Base-by-base conservation (phyloP, 345 rosid species). In the Dipteronia dyeriana region DNA sequence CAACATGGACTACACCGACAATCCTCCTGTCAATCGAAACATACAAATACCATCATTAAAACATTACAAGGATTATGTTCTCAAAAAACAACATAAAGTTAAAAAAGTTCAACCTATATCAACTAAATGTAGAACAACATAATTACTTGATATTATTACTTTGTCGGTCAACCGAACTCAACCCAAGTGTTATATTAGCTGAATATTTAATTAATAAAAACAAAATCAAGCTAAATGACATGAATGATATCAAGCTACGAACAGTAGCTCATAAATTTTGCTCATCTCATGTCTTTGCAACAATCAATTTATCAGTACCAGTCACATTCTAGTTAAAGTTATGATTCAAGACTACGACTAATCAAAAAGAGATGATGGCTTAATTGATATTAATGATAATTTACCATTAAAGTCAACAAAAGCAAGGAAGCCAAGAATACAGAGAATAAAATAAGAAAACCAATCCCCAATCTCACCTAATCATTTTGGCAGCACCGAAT, bases 401-500 rank as follows among this genome's bases (percentile, higher is more conserved):
- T n/a, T 25, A 51, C 39, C 39, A 51, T 7, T 4, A 49, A 49
- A 22, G 29, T 22, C 47, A 25, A 17, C 26, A 3, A 11, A 63
- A 22, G 19, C 10, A 39, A 20, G 17, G 43, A 41, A 73, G 29
- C 43, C 11, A 70, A 64, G 64, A 31, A 71, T 20, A 38, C 1
- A 64, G 64, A 67, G 71, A 72, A 31, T 34, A 57, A 25, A 68
- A 8, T 6, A 59, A 47, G 29, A 12, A 23, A 60, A 73, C 67
- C 74, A 62, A 29, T 10, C 17, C 17, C 39, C 19, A 9, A 16
- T 54, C 76, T 82, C 70, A 90, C 99, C 99, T 91, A 59, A 92
- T 94, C 99, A 96, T 96, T 83, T 96, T 94, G 73, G 98, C 97
- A 70, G 98, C 93, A 34, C 98, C 99, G 39, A 92, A 96, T 68